Evolutionary conservation across 352 stramenopile genomes (phyloP), one percentile per base, ranked within the genome.

Genomic region (Globisporangium spiculum): DNA sequence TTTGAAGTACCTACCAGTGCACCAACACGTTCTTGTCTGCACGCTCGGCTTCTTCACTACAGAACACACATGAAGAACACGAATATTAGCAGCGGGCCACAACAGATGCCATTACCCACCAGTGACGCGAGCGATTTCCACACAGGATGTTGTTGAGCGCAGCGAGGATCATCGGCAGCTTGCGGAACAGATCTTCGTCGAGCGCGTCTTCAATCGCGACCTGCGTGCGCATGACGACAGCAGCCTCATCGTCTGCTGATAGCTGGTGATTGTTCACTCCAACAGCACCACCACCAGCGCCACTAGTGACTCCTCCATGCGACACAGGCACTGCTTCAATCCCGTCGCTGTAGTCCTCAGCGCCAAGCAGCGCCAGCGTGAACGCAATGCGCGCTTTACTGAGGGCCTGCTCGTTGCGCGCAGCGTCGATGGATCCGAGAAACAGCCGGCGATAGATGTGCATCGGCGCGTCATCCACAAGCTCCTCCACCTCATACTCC

Each of bases 391-490:
- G 73, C 44, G 73, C 67, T 54, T 59, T 48, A 14, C 66, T 60
- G 36, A 92, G 67, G 50, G 74, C 83, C 0, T 6, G 24, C 6
- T 46, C 14, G 63, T 93, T 93, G 59, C 63, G 70, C 57, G 83
- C 82, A 4, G 86, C 86, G 60, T 93, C 86, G 32, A 93, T 85
- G 2, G 86, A 90, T 9, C 86, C 83, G 5, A 93, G 58, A 60
- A 83, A 91, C 18, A 92, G 62, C 1, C 79, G 68, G 0, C 62
- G 66, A 8, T 41, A 57, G 38, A 92, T 76, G 52, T 63, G 75
- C 82, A 91, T 89, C 34, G 86, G 82, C 55, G 74, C 60, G 56
- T 93, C 78, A 59, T 93, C 86, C 22, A 67, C 60, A 16, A 86
- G 2, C 32, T 93, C 85, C 48, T 92, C 83, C 0, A 86, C 55